Conservation (phyloP, 2,329 filamentous ascomycete genomes). For the Fusarium sp. region DNA sequence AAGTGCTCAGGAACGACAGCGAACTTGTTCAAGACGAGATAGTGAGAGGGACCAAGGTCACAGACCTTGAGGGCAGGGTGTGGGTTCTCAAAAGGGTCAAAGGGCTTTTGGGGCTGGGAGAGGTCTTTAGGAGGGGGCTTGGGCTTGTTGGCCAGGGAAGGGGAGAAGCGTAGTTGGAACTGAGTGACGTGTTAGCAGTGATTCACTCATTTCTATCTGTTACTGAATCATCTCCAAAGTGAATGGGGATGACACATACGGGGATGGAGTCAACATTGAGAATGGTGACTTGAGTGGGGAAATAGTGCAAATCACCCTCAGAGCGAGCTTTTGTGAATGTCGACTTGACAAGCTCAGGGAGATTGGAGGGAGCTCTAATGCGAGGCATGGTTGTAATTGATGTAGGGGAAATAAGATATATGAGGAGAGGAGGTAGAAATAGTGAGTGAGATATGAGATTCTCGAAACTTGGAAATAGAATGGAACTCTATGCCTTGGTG, state of each 20-base stretch:
- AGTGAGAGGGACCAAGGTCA: constrained; percentile 66
- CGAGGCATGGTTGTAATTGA: constrained; percentile 51
- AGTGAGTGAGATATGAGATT: not conserved
- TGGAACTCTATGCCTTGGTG: not conserved
- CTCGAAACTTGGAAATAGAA: constrained; percentile 1
- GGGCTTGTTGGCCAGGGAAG: constrained; percentile 76
- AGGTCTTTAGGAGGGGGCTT: constrained; percentile 55
- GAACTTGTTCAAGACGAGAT: constrained; percentile 80
- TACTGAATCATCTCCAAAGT: too few relatives aligned
- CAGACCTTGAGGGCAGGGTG: constrained; percentile 65
- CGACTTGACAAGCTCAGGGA: constrained; percentile 64
- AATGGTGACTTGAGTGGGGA: constrained; percentile 65
- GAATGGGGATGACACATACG: constrained; percentile 49
- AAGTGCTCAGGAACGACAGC: constrained; percentile 78
- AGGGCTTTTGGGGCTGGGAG: constrained; percentile 53
- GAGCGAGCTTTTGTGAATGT: constrained; percentile 62
- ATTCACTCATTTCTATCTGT: too few relatives aligned
- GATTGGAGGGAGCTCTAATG: constrained; percentile 58
- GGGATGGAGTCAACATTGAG: constrained; percentile 58
- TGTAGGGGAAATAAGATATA: not conserved
- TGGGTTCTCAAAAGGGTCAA: constrained; percentile 76
- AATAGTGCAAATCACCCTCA: constrained; percentile 65
- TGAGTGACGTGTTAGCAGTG: constrained; percentile 48
- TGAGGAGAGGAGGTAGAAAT: not conserved
- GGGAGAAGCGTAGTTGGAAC: constrained; percentile 81